These are phyloP conservation scores for Xeromyces bisporus DNA, from an alignment of 495 filamentous ascomycete species.

Conservation along the genomic window DNA sequence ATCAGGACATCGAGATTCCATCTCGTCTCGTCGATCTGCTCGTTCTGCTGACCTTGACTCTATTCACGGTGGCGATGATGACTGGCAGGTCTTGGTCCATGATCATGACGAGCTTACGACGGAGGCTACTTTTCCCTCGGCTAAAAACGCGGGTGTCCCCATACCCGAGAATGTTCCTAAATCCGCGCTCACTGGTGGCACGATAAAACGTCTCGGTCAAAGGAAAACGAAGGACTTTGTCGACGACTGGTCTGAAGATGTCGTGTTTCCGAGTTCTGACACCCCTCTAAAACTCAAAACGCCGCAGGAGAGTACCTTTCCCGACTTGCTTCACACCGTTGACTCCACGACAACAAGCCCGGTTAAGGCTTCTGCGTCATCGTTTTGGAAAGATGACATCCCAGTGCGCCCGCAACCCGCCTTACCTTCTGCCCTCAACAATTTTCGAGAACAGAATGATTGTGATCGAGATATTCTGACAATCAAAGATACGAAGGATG, in stretches of 20 bases:
- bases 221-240: conserved; percentile 59
- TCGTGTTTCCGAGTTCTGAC: conserved; percentile 56
- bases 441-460: conserved; percentile 44
- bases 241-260: conserved; percentile 86
- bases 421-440: conserved; percentile 28
- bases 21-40: conserved; percentile 60
- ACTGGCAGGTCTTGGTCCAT: conserved; percentile 64
- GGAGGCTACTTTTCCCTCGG: conserved; percentile 69
- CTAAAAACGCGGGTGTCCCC: conserved; percentile 77
- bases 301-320: conserved; percentile 41
- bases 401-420: conserved; percentile 13
- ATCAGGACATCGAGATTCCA: conserved; percentile 49
- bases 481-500: conserved; percentile 49
- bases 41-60: conserved; percentile 70
- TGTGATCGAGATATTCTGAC: conserved; percentile 49
- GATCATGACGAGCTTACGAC: conserved; percentile 67
- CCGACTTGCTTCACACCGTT: conserved; percentile 49
- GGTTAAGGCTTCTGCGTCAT: conserved; percentile 18
- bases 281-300: conserved; percentile 45
- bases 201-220: conserved; percentile 80
- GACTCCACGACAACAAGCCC: conserved; percentile 29
- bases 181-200: conserved; percentile 84
- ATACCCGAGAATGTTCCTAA: conserved; percentile 79
- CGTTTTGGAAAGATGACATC: conserved; percentile 15
- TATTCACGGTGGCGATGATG: conserved; percentile 54